Conservation (phyloP, 306 rosid species). For the Cucurbita moschata region DNA sequence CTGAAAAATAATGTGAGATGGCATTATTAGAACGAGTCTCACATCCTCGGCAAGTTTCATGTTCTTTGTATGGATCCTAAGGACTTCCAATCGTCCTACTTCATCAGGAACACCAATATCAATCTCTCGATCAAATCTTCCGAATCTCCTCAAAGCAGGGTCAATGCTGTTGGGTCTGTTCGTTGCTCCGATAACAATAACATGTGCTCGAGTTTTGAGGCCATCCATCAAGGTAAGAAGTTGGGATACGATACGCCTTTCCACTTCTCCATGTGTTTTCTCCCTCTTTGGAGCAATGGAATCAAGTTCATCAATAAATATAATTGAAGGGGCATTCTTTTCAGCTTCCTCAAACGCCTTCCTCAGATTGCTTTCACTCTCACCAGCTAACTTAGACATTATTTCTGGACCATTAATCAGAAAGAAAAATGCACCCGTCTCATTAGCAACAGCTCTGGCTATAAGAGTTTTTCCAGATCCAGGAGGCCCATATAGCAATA, state of each 20-base stretch:
- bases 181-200: constrained; percentile 52
- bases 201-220: constrained; percentile 47
- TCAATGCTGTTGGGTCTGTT: constrained; percentile 57
- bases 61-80: constrained; percentile 51
- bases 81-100: constrained; percentile 59
- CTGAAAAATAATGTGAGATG: not conserved
- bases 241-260: constrained; percentile 57
- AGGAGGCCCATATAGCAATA: constrained; percentile 62
- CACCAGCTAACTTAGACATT: constrained; percentile 68
- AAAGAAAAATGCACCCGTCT: constrained; percentile 66
- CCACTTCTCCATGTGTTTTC: constrained; percentile 64
- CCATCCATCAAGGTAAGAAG: constrained; percentile 70
- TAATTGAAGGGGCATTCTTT: constrained; percentile 63
- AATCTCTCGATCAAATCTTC: constrained; percentile 56
- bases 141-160: constrained; percentile 56
- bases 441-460: constrained; percentile 64
- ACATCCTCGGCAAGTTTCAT: constrained; percentile 65
- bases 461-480: constrained; percentile 59
- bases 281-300: constrained; percentile 68
- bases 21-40: constrained; percentile 3
- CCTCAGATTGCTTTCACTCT: constrained; percentile 58
- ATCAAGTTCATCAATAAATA: constrained; percentile 52
- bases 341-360: constrained; percentile 67
- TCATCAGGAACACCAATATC: constrained; percentile 66
- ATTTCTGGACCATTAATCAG: constrained; percentile 58